Percentiles rank a stretch among this genome's conserved stretches.
Evolutionary conservation across 257 asterid genomes (phyloP).

Genomic region (Cordia subcordata): DNA sequence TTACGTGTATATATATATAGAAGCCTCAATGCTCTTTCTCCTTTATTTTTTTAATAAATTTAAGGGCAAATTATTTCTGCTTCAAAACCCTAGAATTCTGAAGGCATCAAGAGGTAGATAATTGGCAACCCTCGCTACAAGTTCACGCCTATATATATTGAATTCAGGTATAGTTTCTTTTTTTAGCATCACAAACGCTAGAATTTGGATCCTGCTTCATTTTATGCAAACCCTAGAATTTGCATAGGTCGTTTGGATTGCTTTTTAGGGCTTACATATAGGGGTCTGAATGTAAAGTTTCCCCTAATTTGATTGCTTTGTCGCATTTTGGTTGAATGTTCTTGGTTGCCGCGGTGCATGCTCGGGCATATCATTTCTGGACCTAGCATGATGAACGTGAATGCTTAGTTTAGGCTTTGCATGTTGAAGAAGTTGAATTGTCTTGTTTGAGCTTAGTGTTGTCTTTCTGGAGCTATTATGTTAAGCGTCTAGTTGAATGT

Average conservation of each 20-base stretch:
- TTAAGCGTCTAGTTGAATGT: neutral
- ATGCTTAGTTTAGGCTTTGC: conserved; percentile 16
- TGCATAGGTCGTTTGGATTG: neutral
- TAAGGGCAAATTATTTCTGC: conserved; percentile 33
- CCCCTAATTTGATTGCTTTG: conserved; percentile 14
- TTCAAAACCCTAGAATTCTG: conserved; percentile 43
- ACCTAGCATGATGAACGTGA: conserved; percentile 18
- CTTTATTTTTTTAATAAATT: conserved; percentile 9
- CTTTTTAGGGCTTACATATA: conserved; percentile 5
- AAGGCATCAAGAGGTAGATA: conserved; percentile 18
- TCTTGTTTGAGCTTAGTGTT: conserved; percentile 16
- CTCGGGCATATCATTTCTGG: conserved; percentile 18
- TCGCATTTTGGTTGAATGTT: conserved; percentile 44
- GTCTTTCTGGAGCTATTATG: conserved; percentile 10
- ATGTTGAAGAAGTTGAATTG: conserved; percentile 18
- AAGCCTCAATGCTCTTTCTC: conserved; percentile 19
- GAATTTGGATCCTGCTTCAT: conserved; percentile 18
- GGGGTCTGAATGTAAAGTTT: conserved; percentile 16
- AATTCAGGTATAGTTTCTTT: conserved; percentile 31
- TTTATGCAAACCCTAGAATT: conserved; percentile 32
- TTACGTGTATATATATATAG: no score
- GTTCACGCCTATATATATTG: conserved; percentile 9
- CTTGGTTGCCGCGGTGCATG: conserved; percentile 8
- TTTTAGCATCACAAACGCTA: conserved; percentile 21
- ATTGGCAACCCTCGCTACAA: conserved; percentile 12